A percentile compares a stretch with the other conserved stretches of the same genome.
Conservation (phyloP, 2,329 filamentous ascomycete species). For the Biscogniauxia mediterranea region DNA sequence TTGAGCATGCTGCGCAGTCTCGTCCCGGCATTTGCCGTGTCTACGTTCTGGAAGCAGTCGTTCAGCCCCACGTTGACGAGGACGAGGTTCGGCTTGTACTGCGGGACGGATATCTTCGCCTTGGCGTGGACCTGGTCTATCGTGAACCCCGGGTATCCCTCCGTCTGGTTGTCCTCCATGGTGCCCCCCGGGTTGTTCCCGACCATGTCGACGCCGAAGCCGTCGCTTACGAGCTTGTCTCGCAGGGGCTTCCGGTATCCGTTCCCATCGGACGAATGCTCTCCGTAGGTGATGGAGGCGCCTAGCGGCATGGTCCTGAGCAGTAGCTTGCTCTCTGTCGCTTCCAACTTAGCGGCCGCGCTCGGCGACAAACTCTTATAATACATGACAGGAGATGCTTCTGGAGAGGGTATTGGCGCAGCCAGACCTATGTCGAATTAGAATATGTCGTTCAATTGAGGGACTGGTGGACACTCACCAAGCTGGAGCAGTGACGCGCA, state of each 20-base stretch:
- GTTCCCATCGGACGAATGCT: slow-evolving; percentile 33
- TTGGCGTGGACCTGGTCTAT: slow-evolving; percentile 35
- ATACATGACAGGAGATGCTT: not conserved
- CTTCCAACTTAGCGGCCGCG: not conserved
- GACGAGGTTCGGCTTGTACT: slow-evolving; percentile 36
- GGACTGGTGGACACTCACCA: not conserved
- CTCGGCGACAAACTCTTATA: not conserved
- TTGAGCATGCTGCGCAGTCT: slow-evolving; percentile 32
- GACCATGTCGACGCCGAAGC: slow-evolving; percentile 37
- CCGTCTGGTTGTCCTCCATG: slow-evolving; percentile 37
- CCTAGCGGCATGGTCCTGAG: slow-evolving; percentile 39
- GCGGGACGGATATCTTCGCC: slow-evolving; percentile 27
- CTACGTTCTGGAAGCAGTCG: slow-evolving; percentile 35
- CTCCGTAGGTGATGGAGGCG: slow-evolving; percentile 38
- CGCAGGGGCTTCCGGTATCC: slow-evolving; percentile 38
- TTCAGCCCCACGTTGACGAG: slow-evolving; percentile 41
- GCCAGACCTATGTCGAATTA: not conserved
- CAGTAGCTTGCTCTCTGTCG: slow-evolving; percentile 24
- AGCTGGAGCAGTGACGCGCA: not conserved
- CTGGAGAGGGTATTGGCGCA: not conserved
- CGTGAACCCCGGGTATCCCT: slow-evolving; percentile 37
- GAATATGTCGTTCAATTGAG: not conserved
- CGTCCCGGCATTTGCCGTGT: slow-evolving; percentile 28
- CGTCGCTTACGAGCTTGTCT: slow-evolving; percentile 30
- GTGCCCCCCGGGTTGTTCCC: slow-evolving; percentile 35